These are phyloP conservation scores for Metschnikowia kofuensis DNA, from an alignment of 805 yeast species.

Conservation along the genomic window DNA sequence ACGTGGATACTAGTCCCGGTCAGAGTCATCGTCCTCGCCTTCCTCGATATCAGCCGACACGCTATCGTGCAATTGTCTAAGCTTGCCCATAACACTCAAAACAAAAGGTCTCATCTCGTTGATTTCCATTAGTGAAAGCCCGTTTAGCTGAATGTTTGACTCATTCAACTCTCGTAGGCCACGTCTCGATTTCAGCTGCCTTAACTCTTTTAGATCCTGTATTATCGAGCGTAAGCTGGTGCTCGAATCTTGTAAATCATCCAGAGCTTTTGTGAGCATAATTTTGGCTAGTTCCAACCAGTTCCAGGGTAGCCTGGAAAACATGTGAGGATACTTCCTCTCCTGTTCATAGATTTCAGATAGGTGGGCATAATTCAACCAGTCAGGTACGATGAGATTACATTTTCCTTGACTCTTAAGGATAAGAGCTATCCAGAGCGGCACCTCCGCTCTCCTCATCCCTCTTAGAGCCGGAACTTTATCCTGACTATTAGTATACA, in stretches of 20 bases:
- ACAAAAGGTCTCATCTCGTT: conserved; percentile 86
- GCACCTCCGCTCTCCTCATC: conserved; percentile 65
- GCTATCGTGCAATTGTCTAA: conserved; percentile 53
- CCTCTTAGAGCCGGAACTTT: conserved; percentile 62
- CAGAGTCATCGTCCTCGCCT: conserved; percentile 12
- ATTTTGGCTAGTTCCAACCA: conserved; percentile 84
- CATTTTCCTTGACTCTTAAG: conserved; percentile 84
- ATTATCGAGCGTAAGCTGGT: conserved; percentile 66
- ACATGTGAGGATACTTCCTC: conserved; percentile 50
- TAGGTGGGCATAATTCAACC: conserved; percentile 64
- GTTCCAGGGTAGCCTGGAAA: conserved; percentile 75
- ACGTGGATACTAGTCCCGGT: conserved; percentile 11
- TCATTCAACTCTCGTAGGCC: conserved; percentile 81
- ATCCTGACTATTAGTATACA: conserved; percentile 26
- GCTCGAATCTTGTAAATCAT: conserved; percentile 73
- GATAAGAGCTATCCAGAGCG: conserved; percentile 84
- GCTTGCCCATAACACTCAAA: conserved; percentile 72
- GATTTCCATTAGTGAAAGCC: conserved; percentile 78
- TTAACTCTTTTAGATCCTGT: conserved; percentile 81
- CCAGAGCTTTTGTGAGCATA: conserved; percentile 65
- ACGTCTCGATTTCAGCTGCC: conserved; percentile 75
- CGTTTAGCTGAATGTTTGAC: conserved; percentile 77
- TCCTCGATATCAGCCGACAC: conserved; percentile 14
- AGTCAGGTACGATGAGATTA: conserved; percentile 77
- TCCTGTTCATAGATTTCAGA: conserved; percentile 66